phyloP scores from a whole-genome alignment of 1,284 basidiomycete genomes.

The Bondarzewia mesenterica region DNA sequence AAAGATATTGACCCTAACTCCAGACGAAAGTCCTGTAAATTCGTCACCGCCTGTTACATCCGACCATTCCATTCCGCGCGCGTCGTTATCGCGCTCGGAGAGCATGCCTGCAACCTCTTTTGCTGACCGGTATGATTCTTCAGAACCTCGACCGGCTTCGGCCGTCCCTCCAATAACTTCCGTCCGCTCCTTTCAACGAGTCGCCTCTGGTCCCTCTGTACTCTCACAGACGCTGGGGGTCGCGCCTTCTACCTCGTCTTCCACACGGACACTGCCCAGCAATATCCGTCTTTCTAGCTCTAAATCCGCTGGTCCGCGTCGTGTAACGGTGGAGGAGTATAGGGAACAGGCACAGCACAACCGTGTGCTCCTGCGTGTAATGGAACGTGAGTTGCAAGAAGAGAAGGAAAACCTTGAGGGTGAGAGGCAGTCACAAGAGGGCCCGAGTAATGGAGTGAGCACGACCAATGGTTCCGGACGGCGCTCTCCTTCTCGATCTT shows the following conservation, averaged over 20 bases:
- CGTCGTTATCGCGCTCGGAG: conserved; percentile 58
- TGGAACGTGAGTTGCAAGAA: conserved; percentile 14
- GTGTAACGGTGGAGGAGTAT: conserved; percentile 33
- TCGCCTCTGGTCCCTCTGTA: conserved; percentile 42
- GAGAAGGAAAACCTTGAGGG: conserved; percentile 29
- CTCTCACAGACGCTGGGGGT: conserved; percentile 21
- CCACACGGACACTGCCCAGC: conserved; percentile 19
- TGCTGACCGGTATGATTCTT: conserved; percentile 10
- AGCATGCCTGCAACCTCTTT: conserved; percentile 33
- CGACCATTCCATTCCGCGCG: conserved; percentile 24
- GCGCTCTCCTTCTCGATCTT: conserved; percentile 11
- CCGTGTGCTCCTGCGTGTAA: conserved; percentile 7
- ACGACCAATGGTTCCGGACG: conserved; percentile 10
- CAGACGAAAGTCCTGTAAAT: conserved; percentile 17
- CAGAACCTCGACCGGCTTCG: conserved; percentile 21
- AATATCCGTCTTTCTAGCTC: conserved; percentile 26
- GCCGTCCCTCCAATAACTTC: conserved; percentile 6
- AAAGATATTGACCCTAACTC: conserved; percentile 30
- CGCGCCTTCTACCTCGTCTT: conserved; percentile 13
- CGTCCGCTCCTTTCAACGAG: conserved; percentile 48
- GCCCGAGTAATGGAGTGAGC: conserved; percentile 5
- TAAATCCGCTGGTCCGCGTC: conserved; percentile 29
- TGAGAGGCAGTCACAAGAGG: conserved; percentile 4
- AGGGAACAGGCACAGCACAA: conserved; percentile 20
- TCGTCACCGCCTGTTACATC: conserved; percentile 8